Evolutionary conservation across 345 rosid genomes (phyloP).

Genomic region (Stellera chamaejasme): DNA sequence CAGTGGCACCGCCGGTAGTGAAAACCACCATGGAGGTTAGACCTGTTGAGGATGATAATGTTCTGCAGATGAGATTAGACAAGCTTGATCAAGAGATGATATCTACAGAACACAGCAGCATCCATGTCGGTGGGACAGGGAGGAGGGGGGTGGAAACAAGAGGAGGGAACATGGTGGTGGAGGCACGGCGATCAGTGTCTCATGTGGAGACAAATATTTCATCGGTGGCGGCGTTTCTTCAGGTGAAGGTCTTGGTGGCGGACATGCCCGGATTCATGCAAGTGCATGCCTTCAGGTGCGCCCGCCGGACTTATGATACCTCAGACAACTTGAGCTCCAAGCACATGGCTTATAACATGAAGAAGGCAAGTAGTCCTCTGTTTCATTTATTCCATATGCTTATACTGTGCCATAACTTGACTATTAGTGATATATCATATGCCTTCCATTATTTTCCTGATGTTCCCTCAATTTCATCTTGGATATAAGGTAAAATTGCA

Average conservation of each 20-base stretch:
- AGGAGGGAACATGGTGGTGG: no score
- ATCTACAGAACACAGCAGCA: no score
- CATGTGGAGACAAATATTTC: slow-evolving; percentile 54
- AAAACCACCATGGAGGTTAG: no score
- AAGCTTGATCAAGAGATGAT: no score
- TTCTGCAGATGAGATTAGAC: no score
- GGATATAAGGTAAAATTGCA: background rate
- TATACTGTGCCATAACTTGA: background rate
- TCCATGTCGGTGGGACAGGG: no score
- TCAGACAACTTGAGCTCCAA: slow-evolving; percentile 74
- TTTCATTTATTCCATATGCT: no score
- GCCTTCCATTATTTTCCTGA: background rate
- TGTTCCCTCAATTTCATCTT: background rate
- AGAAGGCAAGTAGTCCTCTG: slow-evolving; percentile 43
- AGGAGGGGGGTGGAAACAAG: no score
- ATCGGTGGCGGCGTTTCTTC: slow-evolving; percentile 61
- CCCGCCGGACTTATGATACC: slow-evolving; percentile 59
- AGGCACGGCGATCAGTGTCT: slow-evolving; percentile 58
- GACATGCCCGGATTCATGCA: slow-evolving; percentile 96
- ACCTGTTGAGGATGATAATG: no score
- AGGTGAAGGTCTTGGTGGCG: slow-evolving; percentile 66
- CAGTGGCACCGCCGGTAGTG: no score
- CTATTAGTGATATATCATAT: background rate
- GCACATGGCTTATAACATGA: slow-evolving; percentile 78
- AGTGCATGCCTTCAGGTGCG: slow-evolving; percentile 77